Evolutionary conservation across 179 eudicot genomes (phyloP).

Genomic region (Drosera spatulata): DNA sequence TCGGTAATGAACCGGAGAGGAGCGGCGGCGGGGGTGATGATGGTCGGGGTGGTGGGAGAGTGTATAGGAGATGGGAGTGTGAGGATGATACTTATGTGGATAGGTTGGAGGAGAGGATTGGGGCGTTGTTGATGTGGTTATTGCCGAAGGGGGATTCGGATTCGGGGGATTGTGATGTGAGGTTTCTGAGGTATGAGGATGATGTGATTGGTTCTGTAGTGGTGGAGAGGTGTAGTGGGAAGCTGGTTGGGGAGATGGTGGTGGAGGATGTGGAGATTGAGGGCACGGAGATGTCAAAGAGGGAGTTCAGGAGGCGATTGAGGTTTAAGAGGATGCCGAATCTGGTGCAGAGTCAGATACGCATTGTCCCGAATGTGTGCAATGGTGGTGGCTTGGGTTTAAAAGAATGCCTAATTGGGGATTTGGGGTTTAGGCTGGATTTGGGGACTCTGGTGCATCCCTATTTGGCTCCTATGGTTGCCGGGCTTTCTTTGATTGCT

Average conservation of each 20-base stretch:
- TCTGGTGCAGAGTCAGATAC: slow-evolving; percentile 61
- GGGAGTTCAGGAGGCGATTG: slow-evolving; percentile 64
- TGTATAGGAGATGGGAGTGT: slow-evolving; percentile 10
- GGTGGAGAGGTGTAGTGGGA: slow-evolving; percentile 36
- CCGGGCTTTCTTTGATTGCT: slow-evolving; percentile 38
- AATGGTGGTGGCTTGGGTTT: slow-evolving; percentile 7
- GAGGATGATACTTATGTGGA: slow-evolving; percentile 4
- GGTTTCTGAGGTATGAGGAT: slow-evolving; percentile 63
- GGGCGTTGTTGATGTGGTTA: slow-evolving; percentile 36
- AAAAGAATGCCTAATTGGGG: slow-evolving; percentile 8
- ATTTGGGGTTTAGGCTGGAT: slow-evolving; percentile 32
- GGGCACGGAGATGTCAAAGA: slow-evolving; percentile 32
- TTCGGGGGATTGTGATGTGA: slow-evolving; percentile 25
- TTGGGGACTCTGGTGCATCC: slow-evolving; percentile 46
- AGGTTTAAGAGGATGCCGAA: slow-evolving; percentile 93
- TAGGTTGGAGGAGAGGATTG: slow-evolving; percentile 18
- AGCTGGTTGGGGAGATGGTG: slow-evolving; percentile 63
- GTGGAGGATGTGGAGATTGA: slow-evolving; percentile 14
- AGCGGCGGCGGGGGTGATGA: slow-evolving; percentile 14
- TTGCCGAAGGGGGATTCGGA: slow-evolving; percentile 31
- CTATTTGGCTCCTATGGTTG: slow-evolving; percentile 79
- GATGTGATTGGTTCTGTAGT: slow-evolving; percentile 40
- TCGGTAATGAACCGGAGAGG: slow-evolving; percentile 32
- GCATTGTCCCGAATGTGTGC: slow-evolving; percentile 19
- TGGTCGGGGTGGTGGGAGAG: not conserved